Evolutionary conservation across 2,329 filamentous ascomycete genomes (phyloP).

Genomic region (Colletotrichum kahawae): DNA sequence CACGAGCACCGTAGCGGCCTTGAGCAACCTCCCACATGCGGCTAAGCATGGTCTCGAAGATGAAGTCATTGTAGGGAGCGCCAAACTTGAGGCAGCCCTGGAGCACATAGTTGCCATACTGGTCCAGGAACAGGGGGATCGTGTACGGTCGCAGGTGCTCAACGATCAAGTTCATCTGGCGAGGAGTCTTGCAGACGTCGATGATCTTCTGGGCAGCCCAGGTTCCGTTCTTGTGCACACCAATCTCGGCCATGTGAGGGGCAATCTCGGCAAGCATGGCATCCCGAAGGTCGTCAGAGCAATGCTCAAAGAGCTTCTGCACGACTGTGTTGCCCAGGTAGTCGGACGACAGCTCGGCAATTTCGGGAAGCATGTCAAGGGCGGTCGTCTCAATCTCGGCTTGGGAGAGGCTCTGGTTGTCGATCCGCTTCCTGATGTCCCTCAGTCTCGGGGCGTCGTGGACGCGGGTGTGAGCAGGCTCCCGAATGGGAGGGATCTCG

Average conservation of each 20-base stretch:
- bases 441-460: slow-evolving; percentile 94
- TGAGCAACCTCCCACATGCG: slow-evolving; percentile 93
- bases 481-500: slow-evolving; percentile 88
- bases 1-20: slow-evolving; percentile 90
- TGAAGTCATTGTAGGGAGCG: slow-evolving; percentile 89
- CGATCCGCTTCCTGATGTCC: slow-evolving; percentile 96
- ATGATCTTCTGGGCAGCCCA: slow-evolving; percentile 99
- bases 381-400: slow-evolving; percentile 93
- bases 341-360: slow-evolving; percentile 92
- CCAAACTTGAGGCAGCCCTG: slow-evolving; percentile 96
- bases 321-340: slow-evolving; percentile 99
- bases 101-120: slow-evolving; percentile 98
- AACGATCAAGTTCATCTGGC: slow-evolving; percentile 84
- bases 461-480: slow-evolving; percentile 85
- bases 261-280: slow-evolving; percentile 89
- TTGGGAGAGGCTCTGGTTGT: slow-evolving; percentile 87
- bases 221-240: slow-evolving; percentile 98
- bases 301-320: slow-evolving; percentile 97
- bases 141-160: slow-evolving; percentile 85
- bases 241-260: slow-evolving; percentile 93
- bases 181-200: slow-evolving; percentile 85
- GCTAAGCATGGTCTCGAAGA: slow-evolving; percentile 96
- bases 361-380: slow-evolving; percentile 92
- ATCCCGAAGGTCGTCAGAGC: slow-evolving; percentile 87
- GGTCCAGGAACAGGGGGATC: slow-evolving; percentile 91